Evolutionary conservation across 345 rosid genomes (phyloP).

Genomic region (Acer yangbiense): DNA sequence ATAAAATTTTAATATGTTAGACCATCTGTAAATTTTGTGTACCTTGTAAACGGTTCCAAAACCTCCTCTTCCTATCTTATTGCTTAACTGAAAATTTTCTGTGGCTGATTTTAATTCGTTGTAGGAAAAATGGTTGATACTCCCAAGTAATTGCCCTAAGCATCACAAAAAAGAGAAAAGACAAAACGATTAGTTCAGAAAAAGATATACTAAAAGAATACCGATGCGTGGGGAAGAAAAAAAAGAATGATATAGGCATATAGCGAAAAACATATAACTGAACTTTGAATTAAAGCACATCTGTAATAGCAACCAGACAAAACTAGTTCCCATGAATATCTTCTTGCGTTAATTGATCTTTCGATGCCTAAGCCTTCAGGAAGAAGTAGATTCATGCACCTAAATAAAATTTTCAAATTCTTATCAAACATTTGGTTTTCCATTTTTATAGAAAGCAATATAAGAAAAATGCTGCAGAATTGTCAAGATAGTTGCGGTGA

Average conservation of each 20-base stretch:
- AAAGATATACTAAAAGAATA: background rate
- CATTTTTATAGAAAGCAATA: background rate
- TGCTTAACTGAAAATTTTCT: slow-evolving; percentile 37
- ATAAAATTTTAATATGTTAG: background rate
- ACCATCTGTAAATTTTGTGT: slow-evolving; percentile 16
- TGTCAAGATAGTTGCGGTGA: background rate
- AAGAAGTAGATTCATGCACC: background rate
- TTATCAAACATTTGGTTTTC: background rate
- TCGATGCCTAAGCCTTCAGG: background rate
- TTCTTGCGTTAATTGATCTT: background rate
- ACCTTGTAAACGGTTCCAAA: slow-evolving; percentile 69
- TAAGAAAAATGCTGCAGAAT: slow-evolving; percentile 1
- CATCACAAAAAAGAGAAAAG: slow-evolving; percentile 7
- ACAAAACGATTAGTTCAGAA: background rate
- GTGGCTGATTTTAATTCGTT: slow-evolving; percentile 49
- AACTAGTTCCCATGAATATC: background rate
- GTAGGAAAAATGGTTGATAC: slow-evolving; percentile 42
- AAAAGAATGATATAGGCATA: background rate
- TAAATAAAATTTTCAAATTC: background rate
- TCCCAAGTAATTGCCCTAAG: slow-evolving; percentile 36
- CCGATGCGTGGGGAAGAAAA: background rate
- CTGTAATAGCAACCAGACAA: background rate
- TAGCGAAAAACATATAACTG: background rate
- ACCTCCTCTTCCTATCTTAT: slow-evolving; percentile 59
- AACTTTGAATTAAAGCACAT: background rate